Evolutionary conservation across 305 asterid species (phyloP).

Genomic region (Solanum hybrid): DNA sequence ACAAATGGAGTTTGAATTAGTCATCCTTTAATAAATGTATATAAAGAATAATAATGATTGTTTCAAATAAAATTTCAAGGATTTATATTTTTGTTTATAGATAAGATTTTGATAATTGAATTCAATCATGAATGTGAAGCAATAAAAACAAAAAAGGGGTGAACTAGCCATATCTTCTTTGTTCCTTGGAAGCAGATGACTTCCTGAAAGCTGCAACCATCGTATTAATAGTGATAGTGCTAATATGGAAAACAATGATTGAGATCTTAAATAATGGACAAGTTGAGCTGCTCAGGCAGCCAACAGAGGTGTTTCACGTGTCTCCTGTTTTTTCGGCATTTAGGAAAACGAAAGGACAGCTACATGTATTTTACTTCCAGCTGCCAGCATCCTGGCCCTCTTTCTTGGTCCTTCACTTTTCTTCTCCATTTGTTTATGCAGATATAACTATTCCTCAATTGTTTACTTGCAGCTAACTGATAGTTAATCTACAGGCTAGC

Average conservation of each 20-base stretch:
- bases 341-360: neutral
- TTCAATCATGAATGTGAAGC: neutral
- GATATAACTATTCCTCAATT: neutral
- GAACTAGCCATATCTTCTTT: neutral
- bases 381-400: neutral
- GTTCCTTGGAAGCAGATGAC: neutral
- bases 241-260: neutral
- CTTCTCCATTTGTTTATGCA: neutral
- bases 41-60: neutral
- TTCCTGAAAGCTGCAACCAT: neutral
- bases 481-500: constrained; percentile 34
- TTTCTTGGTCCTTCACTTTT: neutral
- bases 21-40: neutral
- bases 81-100: neutral
- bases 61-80: neutral
- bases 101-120: neutral
- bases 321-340: neutral
- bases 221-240: neutral
- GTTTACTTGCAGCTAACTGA: constrained; percentile 3
- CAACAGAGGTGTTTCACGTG: neutral
- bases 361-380: neutral
- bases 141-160: neutral
- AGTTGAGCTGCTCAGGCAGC: neutral
- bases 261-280: neutral
- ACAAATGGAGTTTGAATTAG: neutral